Evolutionary conservation across 495 filamentous ascomycete species (phyloP), one percentile per base, ranked within the genome.

Genomic region (Gamarada debralockiae): DNA sequence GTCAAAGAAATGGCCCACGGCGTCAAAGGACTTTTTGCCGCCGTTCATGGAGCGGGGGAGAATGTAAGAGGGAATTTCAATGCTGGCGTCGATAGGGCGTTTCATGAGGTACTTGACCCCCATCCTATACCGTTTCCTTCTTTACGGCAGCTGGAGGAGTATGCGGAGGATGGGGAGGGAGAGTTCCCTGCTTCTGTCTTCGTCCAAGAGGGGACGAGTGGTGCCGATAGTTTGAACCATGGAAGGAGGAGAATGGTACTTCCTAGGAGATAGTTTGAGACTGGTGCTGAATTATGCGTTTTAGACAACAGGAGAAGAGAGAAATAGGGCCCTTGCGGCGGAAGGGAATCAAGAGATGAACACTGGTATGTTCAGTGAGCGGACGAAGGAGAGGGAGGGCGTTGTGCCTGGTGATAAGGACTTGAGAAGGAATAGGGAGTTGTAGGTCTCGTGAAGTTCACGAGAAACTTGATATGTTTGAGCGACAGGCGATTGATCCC

Each of bases 351-450:
- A 20, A 15, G 52, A 59, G 47, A 51, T 59, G 29, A 17, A 9
- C 8, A 51, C 57, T 14, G 57, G 57, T 1, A 36, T 39, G 2
- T 55, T 55, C 41, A 27, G 27, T 21, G 0, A 29, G 1, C 9
- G 8, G 51, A 59, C 56, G 29, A 59, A 55, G 51, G 40, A 55
- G 21, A 36, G 56, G 24, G 56, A 59, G 23, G 51, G 56, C 3
- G 51, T 52, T 31, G 40, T 55, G 10, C 50, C 50, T 17, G 47
- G 51, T 12, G 40, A 43, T 43, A 22, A 6, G 5, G 40, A 43
- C 9, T 12, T 15, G 40, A 43, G 40, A 17, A 22, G 21, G n/a
- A 20, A 15, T 8, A 40, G n/a, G 6, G 37, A 21, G 27, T 29
- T 29, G 27, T 29, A 29, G 10, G n/a, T n/a, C n/a, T 29, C 27